Conservation (phyloP, 73 alveolate species). For the Symbiodinium natans region DNA sequence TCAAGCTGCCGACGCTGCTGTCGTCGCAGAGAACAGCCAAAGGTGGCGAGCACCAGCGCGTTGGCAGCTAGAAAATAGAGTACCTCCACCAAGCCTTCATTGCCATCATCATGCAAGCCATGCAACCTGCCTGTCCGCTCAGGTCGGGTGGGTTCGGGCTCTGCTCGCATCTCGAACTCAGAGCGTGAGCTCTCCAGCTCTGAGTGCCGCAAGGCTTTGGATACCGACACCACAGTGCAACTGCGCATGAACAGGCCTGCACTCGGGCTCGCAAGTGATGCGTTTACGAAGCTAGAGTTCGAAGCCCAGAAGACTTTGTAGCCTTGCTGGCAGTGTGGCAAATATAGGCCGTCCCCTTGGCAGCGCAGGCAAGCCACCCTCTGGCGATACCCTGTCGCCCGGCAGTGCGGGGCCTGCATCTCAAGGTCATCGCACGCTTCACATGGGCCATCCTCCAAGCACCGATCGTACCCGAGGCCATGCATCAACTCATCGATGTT, state of each 20-base stretch:
- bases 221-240: not conserved
- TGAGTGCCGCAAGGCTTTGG: not conserved
- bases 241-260: not conserved
- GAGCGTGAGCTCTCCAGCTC: too few relatives aligned
- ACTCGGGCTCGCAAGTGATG: not conserved
- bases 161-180: too few relatives aligned
- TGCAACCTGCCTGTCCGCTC: not conserved
- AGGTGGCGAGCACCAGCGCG: not conserved
- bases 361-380: not conserved
- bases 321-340: not conserved
- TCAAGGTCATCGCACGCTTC: not conserved
- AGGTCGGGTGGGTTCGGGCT: too few relatives aligned
- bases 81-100: not conserved
- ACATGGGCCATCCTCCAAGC: not conserved
- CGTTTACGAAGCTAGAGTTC: not conserved
- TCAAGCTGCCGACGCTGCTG: constrained; percentile 10
- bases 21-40: not conserved
- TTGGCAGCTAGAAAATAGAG: not conserved
- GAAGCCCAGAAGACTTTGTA: not conserved
- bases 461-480: constrained; percentile 6
- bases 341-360: not conserved
- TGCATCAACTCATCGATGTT: not conserved
- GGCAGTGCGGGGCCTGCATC: not conserved
- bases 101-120: not conserved
- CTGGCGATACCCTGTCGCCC: not conserved